Percentiles rank a stretch among this genome's conserved stretches.
Conservation (phyloP, 2,329 filamentous ascomycete genomes). For the Xylariomycetidae sp. region DNA sequence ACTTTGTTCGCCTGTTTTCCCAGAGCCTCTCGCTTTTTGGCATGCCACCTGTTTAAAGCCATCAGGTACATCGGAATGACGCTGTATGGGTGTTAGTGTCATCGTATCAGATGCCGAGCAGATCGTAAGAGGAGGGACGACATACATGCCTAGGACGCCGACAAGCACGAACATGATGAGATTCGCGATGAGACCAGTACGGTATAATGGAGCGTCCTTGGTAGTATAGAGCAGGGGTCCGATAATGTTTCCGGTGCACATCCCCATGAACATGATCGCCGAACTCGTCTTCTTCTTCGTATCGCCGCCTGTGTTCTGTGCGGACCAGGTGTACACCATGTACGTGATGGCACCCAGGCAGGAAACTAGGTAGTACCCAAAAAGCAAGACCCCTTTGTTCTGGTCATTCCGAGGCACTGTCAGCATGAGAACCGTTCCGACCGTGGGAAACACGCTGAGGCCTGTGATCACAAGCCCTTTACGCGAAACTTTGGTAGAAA, state of each 20-base stretch:
- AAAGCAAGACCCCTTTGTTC: conserved; percentile 41
- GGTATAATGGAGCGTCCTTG: conserved; percentile 51
- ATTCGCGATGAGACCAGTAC: conserved; percentile 51
- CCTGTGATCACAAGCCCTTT: conserved; percentile 38
- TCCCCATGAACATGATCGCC: conserved; percentile 53
- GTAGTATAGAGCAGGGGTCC: conserved; percentile 57
- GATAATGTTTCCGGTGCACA: conserved; percentile 58
- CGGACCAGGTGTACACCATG: conserved; percentile 50
- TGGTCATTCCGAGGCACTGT: conserved; percentile 34
- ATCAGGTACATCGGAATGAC: conserved; percentile 31
- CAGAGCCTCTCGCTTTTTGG: conserved; percentile 33
- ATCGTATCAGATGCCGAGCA: conserved; percentile 9
- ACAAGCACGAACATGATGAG: conserved; percentile 54
- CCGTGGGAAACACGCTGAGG: conserved; percentile 30
- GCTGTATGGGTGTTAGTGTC: conserved; percentile 7
- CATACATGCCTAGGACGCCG: conserved; percentile 35
- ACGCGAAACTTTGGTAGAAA: conserved; percentile 34
- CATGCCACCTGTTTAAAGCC: conserved; percentile 46
- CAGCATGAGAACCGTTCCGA: conserved; percentile 42
- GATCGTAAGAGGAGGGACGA: conserved; percentile 16
- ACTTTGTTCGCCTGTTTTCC: conserved; percentile 46
- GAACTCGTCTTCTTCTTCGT: conserved; percentile 63
- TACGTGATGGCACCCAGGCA: conserved; percentile 39
- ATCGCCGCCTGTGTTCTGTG: conserved; percentile 57
- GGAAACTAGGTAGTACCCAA: conserved; percentile 44